phyloP scores from a whole-genome alignment of 2,329 filamentous ascomycete genomes.

The Fusarium sp. region DNA sequence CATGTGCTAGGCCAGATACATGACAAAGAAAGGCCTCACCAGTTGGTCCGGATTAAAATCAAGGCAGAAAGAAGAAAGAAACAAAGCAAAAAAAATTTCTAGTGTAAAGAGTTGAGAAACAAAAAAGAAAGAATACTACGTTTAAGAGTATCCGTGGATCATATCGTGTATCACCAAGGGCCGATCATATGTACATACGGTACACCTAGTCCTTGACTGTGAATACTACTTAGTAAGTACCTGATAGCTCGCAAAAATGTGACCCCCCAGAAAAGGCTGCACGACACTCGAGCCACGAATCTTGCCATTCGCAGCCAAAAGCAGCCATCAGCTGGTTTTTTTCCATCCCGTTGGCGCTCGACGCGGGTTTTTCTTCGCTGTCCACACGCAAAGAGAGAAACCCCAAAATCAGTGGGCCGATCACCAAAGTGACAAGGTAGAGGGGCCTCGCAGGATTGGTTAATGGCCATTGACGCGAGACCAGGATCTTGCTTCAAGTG shows the following conservation, averaged over 20 bases:
- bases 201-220: neutral
- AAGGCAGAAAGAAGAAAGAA: slow-evolving; percentile 19
- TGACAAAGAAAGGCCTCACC: slow-evolving; percentile 44
- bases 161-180: slow-evolving; percentile 6
- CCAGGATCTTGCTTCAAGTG: slow-evolving; percentile 37
- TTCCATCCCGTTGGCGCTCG: slow-evolving; percentile 29
- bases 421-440: slow-evolving; percentile 23
- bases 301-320: slow-evolving; percentile 20
- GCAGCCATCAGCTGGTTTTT: slow-evolving; percentile 31
- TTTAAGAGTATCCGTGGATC: neutral
- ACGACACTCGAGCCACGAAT: slow-evolving; percentile 25
- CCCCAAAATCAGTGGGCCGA: slow-evolving; percentile 37
- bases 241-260: neutral
- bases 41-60: slow-evolving; percentile 6
- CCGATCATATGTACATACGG: slow-evolving; percentile 3
- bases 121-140: slow-evolving; percentile 24
- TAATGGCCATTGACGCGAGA: slow-evolving; percentile 27
- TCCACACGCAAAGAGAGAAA: slow-evolving; percentile 15
- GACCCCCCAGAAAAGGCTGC: neutral
- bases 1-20: slow-evolving; percentile 12
- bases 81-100: slow-evolving; percentile 18
- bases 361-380: slow-evolving; percentile 26
- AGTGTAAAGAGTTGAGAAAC: slow-evolving; percentile 19
- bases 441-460: slow-evolving; percentile 27
- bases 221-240: neutral